Evolutionary conservation across 495 filamentous ascomycete species (phyloP), one percentile per base, ranked within the genome.

Genomic region (Massariosphaeria phaeospora): DNA sequence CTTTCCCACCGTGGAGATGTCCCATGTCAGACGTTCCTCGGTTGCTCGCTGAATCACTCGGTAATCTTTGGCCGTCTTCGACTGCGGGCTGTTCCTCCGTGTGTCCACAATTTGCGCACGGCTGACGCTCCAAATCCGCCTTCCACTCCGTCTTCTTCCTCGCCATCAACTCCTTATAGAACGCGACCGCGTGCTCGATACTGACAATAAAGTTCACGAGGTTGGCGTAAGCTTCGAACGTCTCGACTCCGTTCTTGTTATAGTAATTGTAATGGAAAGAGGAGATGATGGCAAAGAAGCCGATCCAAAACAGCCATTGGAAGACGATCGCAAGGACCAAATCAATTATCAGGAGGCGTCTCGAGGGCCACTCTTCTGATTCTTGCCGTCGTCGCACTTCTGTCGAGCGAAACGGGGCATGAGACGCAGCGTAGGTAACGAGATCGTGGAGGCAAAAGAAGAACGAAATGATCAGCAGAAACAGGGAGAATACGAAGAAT

Each of bases 161-260:
- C 29, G 55, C 55, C 15, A 58, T 51, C 2, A 58, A 15, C 47
- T 58, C 55, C 33, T 58, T 58, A 47, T 48, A 58, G n/a, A 46
- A 51, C 2, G 48, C 55, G 10, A 58, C 25, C 20, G 11, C 55
- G 23, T 58, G 55, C 41, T 39, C 9, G 2, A 58, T 18, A 17
- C 55, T 40, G 4, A 18, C 21, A 30, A 45, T 18, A 4, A 52
- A 10, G 34, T 52, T 58, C 5, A 23, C 13, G 18, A 58, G 24
- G 27, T 58, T 58, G 3, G 47, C 55, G 30, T 58, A 58, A 10
- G 55, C 38, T 38, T 58, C 43, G 17, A 56, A 18, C 0, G 44
- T 56, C 33, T 56, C 55, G 13, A 8, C 39, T 17, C 54, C 38
- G 3, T 31, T 17, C n/a, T n/a, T n/a, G n/a, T 24, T 20, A 21